phyloP scores from a whole-genome alignment of 805 yeast genomes.

The Candida awuae region DNA sequence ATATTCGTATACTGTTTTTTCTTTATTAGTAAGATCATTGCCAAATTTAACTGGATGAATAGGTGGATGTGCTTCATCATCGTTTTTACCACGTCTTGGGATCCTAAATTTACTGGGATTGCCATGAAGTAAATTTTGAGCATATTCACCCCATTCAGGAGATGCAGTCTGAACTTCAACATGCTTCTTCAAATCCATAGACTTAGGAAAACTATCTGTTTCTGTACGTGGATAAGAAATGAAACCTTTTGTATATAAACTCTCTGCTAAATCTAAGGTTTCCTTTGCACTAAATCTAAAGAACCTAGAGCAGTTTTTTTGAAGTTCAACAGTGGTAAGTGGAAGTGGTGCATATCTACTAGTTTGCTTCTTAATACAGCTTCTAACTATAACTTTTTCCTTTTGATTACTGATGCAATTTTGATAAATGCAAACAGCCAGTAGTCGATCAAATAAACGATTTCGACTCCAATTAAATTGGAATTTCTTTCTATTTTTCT shows the following conservation, averaged over 20 bases:
- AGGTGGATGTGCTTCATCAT: slow-evolving; percentile 97
- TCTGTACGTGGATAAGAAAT: slow-evolving; percentile 97
- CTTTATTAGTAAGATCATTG: slow-evolving; percentile 33
- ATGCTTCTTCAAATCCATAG: slow-evolving; percentile 60
- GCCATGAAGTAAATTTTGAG: slow-evolving; percentile 34
- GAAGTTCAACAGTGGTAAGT: slow-evolving; percentile 87
- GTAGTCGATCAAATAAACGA: slow-evolving; percentile 64
- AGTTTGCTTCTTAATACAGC: slow-evolving; percentile 53
- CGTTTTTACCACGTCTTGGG: slow-evolving; percentile 77
- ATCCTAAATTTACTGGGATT: slow-evolving; percentile 37
- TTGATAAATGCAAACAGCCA: slow-evolving; percentile 58
- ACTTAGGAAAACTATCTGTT: slow-evolving; percentile 75
- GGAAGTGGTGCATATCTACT: slow-evolving; percentile 81
- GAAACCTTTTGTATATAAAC: slow-evolving; percentile 75
- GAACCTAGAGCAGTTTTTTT: slow-evolving; percentile 70
- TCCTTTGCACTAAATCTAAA: slow-evolving; percentile 75
- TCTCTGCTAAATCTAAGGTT: slow-evolving; percentile 74
- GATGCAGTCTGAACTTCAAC: slow-evolving; percentile 53
- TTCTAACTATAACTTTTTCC: slow-evolving; percentile 42
- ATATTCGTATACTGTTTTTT: slow-evolving; percentile 75
- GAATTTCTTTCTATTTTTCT: slow-evolving; percentile 34
- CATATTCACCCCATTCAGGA: slow-evolving; percentile 66
- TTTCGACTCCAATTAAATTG: slow-evolving; percentile 65
- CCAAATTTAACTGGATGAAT: slow-evolving; percentile 61
- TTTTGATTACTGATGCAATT: slow-evolving; percentile 43